Percentiles rank a stretch among this genome's conserved stretches.
Conservation (phyloP, 2,329 filamentous ascomycete genomes). For the Nannizziopsis arthrosporioides region DNA sequence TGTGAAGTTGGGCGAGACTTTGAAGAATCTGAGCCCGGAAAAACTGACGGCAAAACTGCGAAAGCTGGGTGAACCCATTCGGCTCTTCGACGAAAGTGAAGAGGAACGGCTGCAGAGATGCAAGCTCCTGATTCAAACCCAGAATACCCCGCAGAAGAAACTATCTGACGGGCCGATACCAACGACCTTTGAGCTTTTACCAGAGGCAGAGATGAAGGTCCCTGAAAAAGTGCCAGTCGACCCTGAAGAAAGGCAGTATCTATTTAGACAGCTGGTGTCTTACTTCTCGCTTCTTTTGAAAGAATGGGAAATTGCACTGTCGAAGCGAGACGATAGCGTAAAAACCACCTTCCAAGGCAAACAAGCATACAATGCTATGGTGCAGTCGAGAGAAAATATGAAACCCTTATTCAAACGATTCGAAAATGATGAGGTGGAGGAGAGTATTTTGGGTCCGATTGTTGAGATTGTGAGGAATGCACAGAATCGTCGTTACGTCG, state of each 20-base stretch:
- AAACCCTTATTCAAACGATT: conserved; percentile 80
- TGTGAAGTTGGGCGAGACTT: conserved; percentile 21
- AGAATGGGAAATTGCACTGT: conserved; percentile 74
- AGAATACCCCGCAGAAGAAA: conserved; percentile 26
- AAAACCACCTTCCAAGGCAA: conserved; percentile 69
- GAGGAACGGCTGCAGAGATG: conserved; percentile 58
- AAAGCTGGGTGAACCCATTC: conserved; percentile 58
- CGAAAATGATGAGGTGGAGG: conserved; percentile 67
- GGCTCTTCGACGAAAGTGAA: conserved; percentile 73
- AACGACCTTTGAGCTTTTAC: conserved; percentile 66
- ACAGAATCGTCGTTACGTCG: conserved; percentile 82
- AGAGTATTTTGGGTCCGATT: conserved; percentile 67
- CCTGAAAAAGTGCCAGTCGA: conserved; percentile 52
- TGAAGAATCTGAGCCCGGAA: conserved; percentile 57
- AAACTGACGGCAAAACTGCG: conserved; percentile 59
- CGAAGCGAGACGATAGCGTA: conserved; percentile 43
- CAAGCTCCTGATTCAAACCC: conserved; percentile 45
- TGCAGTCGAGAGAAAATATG: conserved; percentile 78
- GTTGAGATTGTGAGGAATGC: conserved; percentile 86
- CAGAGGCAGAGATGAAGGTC: conserved; percentile 83
- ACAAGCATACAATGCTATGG: conserved; percentile 71
- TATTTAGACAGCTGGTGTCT: conserved; percentile 79
- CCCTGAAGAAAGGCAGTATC: conserved; percentile 52
- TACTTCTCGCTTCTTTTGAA: conserved; percentile 94
- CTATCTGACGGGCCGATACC: conserved; percentile 70